Conservation (phyloP, 2,329 filamentous ascomycete genomes). For the Sclerotinia glacialis region DNA sequence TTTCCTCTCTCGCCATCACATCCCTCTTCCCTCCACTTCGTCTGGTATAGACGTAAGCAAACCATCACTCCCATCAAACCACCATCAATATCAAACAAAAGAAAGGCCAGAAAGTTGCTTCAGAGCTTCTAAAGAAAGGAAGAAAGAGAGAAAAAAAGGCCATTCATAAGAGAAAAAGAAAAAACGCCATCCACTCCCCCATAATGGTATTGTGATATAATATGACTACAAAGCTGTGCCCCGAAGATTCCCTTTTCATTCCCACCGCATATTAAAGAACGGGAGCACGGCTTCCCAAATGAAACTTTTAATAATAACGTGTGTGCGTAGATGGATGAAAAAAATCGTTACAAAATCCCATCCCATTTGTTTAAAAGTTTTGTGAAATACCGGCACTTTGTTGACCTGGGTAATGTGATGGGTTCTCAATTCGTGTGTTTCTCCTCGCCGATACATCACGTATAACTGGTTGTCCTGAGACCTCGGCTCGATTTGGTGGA, state of each 20-base stretch:
- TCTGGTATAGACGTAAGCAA: neutral
- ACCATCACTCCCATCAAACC: neutral
- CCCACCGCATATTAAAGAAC: slow-evolving; percentile 14
- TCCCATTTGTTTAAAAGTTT: slow-evolving; percentile 67
- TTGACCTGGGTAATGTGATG: slow-evolving; percentile 75
- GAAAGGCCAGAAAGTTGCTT: neutral
- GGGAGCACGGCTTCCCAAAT: slow-evolving; percentile 21
- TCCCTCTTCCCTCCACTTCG: neutral
- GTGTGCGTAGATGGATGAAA: slow-evolving; percentile 16
- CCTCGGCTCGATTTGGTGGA: slow-evolving; percentile 43
- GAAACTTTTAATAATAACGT: slow-evolving; percentile 26
- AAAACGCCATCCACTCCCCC: slow-evolving; percentile 26
- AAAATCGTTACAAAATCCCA: slow-evolving; percentile 1
- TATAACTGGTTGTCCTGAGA: slow-evolving; percentile 71
- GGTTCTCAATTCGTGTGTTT: slow-evolving; percentile 92
- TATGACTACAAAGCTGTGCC: slow-evolving; percentile 32
- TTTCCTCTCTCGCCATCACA: neutral
- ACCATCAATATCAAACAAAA: slow-evolving; percentile 1
- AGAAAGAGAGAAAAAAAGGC: neutral
- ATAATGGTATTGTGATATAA: slow-evolving; percentile 33
- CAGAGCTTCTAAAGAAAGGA: slow-evolving; percentile 1
- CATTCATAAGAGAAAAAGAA: slow-evolving; percentile 13
- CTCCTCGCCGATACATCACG: slow-evolving; percentile 87
- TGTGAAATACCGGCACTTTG: slow-evolving; percentile 94
- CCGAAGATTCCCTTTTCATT: slow-evolving; percentile 21